A percentile compares a stretch with the other conserved stretches of the same genome.
phyloP scores from a whole-genome alignment of 1,284 basidiomycete genomes.

The Ustilago xerochloae region DNA sequence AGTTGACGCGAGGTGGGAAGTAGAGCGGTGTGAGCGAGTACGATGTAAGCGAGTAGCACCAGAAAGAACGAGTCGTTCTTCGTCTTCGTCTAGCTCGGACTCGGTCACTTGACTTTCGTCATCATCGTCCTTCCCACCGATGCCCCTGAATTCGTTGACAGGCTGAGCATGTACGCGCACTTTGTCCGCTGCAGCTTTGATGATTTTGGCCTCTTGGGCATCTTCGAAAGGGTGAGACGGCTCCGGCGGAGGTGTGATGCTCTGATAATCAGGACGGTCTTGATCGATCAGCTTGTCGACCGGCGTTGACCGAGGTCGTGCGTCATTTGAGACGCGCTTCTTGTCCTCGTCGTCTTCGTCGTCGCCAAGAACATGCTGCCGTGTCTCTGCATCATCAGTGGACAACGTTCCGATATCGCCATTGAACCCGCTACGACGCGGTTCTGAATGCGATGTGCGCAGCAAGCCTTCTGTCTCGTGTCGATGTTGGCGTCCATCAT shows the following conservation, averaged over 20 bases:
- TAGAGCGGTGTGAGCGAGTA: slow-evolving; percentile 45
- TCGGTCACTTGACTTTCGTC: slow-evolving; percentile 44
- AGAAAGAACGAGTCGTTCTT: slow-evolving; percentile 46
- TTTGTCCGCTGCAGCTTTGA: too few relatives aligned
- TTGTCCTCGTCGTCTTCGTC: slow-evolving; percentile 21
- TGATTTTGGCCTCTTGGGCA: slow-evolving; percentile 8
- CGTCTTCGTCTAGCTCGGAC: slow-evolving; percentile 52
- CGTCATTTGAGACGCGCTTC: slow-evolving; percentile 1
- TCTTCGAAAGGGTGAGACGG: slow-evolving; percentile 7
- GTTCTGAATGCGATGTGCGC: not conserved
- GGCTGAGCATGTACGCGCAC: slow-evolving; percentile 36
- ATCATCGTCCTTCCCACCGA: slow-evolving; percentile 17
- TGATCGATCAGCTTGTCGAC: slow-evolving; percentile 29
- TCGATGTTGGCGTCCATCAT: not conserved
- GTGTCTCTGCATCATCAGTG: not conserved
- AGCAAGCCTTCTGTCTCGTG: slow-evolving; percentile 36
- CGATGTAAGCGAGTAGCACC: slow-evolving; percentile 47
- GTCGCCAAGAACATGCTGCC: slow-evolving; percentile 30
- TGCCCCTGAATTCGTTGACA: slow-evolving; percentile 1
- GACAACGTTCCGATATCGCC: slow-evolving; percentile 3
- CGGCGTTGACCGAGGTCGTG: slow-evolving; percentile 4
- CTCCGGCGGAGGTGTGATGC: slow-evolving; percentile 40
- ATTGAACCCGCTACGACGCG: not conserved
- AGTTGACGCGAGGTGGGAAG: slow-evolving; percentile 5
- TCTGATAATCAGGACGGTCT: slow-evolving; percentile 36